Conservation (phyloP, 768 basidiomycete species). For the Leccinum truebloodii region DNA sequence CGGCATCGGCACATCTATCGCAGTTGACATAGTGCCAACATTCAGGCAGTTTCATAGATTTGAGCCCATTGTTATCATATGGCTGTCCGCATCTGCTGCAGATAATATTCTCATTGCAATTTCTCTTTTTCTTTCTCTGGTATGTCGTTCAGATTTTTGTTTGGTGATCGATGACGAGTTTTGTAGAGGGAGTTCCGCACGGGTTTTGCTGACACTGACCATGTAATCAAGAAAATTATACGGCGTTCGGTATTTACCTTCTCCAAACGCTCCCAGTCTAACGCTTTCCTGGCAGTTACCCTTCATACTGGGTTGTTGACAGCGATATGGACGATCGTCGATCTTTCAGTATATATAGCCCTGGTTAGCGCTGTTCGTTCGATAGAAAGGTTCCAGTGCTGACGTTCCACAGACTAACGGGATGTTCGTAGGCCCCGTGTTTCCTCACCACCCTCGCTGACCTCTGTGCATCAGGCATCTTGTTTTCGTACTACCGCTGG, state of each 20-base stretch:
- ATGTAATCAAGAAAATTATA: slow-evolving; percentile 39
- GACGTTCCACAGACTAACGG: slow-evolving; percentile 23
- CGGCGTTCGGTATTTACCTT: slow-evolving; percentile 20
- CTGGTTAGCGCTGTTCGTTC: slow-evolving; percentile 13
- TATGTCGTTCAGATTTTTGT: slow-evolving; percentile 23
- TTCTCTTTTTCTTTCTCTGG: slow-evolving; percentile 44
- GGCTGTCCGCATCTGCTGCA: slow-evolving; percentile 46
- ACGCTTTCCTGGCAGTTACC: slow-evolving; percentile 31
- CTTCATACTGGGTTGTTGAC: slow-evolving; percentile 43
- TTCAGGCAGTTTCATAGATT: slow-evolving; percentile 34
- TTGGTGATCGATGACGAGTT: not conserved
- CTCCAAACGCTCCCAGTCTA: not conserved
- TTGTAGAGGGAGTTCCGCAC: slow-evolving; percentile 38
- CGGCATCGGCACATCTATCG: slow-evolving; percentile 35
- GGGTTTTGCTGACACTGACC: slow-evolving; percentile 39
- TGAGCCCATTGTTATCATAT: slow-evolving; percentile 34
- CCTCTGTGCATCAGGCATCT: slow-evolving; percentile 23
- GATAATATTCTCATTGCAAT: slow-evolving; percentile 50
- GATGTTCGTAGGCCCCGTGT: slow-evolving; percentile 7
- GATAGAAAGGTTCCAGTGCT: not conserved
- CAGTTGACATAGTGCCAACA: slow-evolving; percentile 27
- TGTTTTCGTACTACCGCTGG: slow-evolving; percentile 32
- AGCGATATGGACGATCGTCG: slow-evolving; percentile 36
- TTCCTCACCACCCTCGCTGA: not conserved
- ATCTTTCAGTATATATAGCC: slow-evolving; percentile 32